Evolutionary conservation across 345 rosid species (phyloP), one percentile per base, ranked within the genome.

Genomic region (Brassica nigra): DNA sequence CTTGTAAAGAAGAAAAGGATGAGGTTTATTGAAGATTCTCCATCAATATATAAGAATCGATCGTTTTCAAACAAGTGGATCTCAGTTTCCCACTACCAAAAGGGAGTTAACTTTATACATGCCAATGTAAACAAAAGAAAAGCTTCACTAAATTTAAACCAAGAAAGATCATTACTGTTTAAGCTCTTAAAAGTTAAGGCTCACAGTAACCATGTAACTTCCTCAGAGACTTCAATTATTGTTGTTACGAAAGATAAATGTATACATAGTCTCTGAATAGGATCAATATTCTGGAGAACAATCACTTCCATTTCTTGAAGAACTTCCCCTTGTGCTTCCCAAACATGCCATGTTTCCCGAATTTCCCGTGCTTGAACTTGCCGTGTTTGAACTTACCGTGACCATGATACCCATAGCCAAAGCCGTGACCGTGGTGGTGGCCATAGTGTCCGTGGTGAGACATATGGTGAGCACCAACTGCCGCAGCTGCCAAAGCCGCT

Each of bases 371-470:
- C 83, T 89, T 88, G 66, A 87, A 89, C 79, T 90, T 91, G 1
- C 97, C 97, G 20, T 82, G 91, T 84, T 88, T 88, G 76, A 90
- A 90, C 84, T 88, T 88, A 1, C 97, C 97, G n/a, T 82, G 91
- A n/a, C 92, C 80, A 0, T 81, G 84, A 49, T 81, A 66, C 6
- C 83, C 83, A 0, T 80, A 68, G 70, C 83, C 78, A 55, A 36
- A 70, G 27, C 59, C 59, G 10, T 54, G 59, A 54, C 59, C 59
- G 9, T 54, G 59, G 27, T 54, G 59, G 27, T 52, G 58, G 1
- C 59, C 59, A 54, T 54, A 54, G 59, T 54, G 59, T 16, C 59
- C 59, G 59, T 54, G 59, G 59, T 54, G 59, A 54, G 59, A 54
- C 59, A 54, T 54, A 54, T 54, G 59, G 27, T 54, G 59, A 54